Conservation (phyloP, 2,329 filamentous ascomycete genomes). For the Laburnicola sp. region DNA sequence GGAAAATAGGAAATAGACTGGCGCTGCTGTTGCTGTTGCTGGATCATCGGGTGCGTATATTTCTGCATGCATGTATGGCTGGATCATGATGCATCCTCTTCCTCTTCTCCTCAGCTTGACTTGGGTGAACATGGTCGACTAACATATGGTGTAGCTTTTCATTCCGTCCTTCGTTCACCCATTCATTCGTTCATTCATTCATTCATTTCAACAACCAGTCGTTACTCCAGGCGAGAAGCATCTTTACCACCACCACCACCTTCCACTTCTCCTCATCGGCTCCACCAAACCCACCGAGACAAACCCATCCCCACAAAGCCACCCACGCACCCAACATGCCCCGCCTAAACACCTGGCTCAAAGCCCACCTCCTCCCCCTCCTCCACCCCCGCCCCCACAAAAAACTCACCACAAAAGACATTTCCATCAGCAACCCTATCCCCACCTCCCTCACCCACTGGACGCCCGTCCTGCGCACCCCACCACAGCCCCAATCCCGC, state of each 20-base stretch:
- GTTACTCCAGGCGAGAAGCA: background rate
- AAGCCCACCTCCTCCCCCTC: constrained; percentile 12
- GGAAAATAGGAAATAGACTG: constrained; percentile 5
- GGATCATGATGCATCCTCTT: too few relatives aligned
- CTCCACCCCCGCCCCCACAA: constrained; percentile 5
- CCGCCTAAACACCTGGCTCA: constrained; percentile 16
- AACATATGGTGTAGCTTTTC: background rate
- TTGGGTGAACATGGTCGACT: background rate
- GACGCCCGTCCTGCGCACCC: constrained; percentile 2
- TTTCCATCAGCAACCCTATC: constrained; percentile 12
- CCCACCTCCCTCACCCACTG: constrained; percentile 6
- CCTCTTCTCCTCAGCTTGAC: too few relatives aligned
- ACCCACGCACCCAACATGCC: constrained; percentile 14
- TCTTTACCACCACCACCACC: background rate
- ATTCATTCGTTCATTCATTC: constrained; percentile 3
- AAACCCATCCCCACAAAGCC: too few relatives aligned
- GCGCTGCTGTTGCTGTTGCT: constrained; percentile 1
- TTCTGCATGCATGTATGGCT: too few relatives aligned
- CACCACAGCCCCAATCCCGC: constrained; percentile 5
- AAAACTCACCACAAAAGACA: constrained; percentile 11
- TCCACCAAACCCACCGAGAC: too few relatives aligned
- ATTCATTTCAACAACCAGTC: constrained; percentile 3
- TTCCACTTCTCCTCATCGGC: background rate
- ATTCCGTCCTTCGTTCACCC: too few relatives aligned
- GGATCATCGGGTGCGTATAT: background rate